phyloP scores from a whole-genome alignment of 2,329 filamentous ascomycete species.

The Dothiorella sarmentorum region DNA sequence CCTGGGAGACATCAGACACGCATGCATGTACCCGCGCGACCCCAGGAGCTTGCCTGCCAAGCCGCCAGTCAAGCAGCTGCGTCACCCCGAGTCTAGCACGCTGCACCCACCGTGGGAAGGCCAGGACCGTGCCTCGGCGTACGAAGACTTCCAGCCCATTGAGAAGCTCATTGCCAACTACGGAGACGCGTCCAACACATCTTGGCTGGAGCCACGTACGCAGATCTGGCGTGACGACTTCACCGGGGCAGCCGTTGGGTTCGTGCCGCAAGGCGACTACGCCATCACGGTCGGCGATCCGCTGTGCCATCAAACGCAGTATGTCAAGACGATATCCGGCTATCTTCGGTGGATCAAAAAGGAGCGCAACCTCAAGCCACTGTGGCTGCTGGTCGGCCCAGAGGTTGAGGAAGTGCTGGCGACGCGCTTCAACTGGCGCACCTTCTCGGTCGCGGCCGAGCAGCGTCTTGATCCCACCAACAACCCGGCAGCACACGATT shows the following conservation, averaged over 20 bases:
- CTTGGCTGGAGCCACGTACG: slow-evolving; percentile 87
- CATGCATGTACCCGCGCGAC: slow-evolving; percentile 82
- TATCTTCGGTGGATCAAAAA: slow-evolving; percentile 75
- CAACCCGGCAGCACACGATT: slow-evolving; percentile 63
- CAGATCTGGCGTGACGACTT: slow-evolving; percentile 77
- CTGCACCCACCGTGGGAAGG: slow-evolving; percentile 63
- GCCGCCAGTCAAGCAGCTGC: slow-evolving; percentile 60
- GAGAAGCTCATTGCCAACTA: slow-evolving; percentile 94
- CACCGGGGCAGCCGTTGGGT: slow-evolving; percentile 82
- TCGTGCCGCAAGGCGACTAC: slow-evolving; percentile 71
- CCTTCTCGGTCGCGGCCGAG: slow-evolving; percentile 82
- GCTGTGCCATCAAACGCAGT: slow-evolving; percentile 76
- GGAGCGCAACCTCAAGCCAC: slow-evolving; percentile 68
- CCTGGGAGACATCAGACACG: slow-evolving; percentile 84
- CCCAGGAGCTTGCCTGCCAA: slow-evolving; percentile 78
- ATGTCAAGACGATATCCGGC: slow-evolving; percentile 65
- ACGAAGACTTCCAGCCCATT: slow-evolving; percentile 63
- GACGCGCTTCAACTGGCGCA: slow-evolving; percentile 79
- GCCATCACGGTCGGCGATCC: slow-evolving; percentile 85
- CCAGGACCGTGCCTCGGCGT: slow-evolving; percentile 46
- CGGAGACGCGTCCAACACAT: slow-evolving; percentile 89
- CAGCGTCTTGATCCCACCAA: slow-evolving; percentile 76
- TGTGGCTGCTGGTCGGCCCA: slow-evolving; percentile 86
- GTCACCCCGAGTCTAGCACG: slow-evolving; percentile 85
- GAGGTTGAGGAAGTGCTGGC: slow-evolving; percentile 77